Conservation (phyloP, 805 yeast genomes). For the Yamadazyma nakazawae region DNA sequence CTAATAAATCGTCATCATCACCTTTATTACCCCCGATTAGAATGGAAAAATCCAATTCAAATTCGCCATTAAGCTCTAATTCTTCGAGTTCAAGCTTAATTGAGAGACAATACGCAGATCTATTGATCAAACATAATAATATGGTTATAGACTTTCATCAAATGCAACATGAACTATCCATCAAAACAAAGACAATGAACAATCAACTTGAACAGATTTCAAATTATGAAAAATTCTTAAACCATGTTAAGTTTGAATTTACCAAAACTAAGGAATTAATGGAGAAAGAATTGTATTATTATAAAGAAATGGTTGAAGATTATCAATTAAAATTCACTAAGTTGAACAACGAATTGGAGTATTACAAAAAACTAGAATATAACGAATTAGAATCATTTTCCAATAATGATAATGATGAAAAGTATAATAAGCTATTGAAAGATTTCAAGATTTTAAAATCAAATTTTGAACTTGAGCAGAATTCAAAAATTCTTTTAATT, state of each 20-base stretch:
- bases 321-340: constrained; percentile 24
- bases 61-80: not conserved
- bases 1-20: constrained; percentile 2
- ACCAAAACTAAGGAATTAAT: constrained; percentile 25
- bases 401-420: constrained; percentile 9
- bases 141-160: constrained; percentile 25
- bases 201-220: constrained; percentile 26
- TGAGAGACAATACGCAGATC: constrained; percentile 28
- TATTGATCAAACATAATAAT: constrained; percentile 24
- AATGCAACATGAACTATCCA: constrained; percentile 28
- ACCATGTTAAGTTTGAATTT: constrained; percentile 24
- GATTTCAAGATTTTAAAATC: constrained; percentile 42
- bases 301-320: constrained; percentile 32
- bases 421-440: constrained; percentile 27
- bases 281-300: constrained; percentile 27
- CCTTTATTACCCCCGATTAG: constrained; percentile 11
- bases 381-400: constrained; percentile 7
- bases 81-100: not conserved
- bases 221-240: constrained; percentile 27
- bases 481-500: constrained; percentile 49
- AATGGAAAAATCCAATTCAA: constrained; percentile 6
- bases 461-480: constrained; percentile 51
- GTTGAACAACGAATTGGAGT: constrained; percentile 18
- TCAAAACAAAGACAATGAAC: constrained; percentile 21
- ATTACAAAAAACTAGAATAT: constrained; percentile 14